Base-by-base conservation (phyloP, 352 stramenopile species). In the Pythium aristosporum region DNA sequence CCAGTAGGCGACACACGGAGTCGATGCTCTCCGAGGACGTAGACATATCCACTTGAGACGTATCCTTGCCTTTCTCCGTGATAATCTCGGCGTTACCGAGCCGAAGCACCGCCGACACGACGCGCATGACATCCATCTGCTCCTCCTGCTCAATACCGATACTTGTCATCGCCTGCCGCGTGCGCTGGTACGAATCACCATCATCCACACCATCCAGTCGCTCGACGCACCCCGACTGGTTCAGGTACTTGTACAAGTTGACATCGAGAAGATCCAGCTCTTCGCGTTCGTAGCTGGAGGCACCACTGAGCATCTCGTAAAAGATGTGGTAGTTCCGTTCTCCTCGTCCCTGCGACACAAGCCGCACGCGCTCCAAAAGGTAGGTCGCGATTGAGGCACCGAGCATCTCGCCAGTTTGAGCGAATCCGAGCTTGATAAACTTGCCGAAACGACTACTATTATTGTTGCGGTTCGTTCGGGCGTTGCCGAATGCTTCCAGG, bases 321-420 rank as follows among this genome's bases (percentile, higher is more conserved):
- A 99, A 99, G 59, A 99, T 96, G 68, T 99, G 97, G 73, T 98
- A 99, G 60, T 97, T 98, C 32, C 97, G 89, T 68, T 99, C 97
- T 7, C 91, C 92, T n/a, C 94, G 85, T 41, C 81, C 83, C 46
- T 98, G 94, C 2, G 84, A 92, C 28, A 99, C 90, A 5, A 99
- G 74, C 16, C 96, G 85, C 11, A 98, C 93, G 56, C 98, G 98
- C 71, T 99, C 97, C 6, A 99, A 71, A 23, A 99, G 68, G 56
- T 99, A 99, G 15, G 95, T 98, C 12, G 83, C 89, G 55, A 96
- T 92, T 9, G 77, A 77, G 3, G 79, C 88, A 23, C 87, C 88
- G 11, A 92, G 73, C 77, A 96, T 87, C 68, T 91, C 77, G n/a
- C 87, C 87, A 1, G 62, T 79, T 0, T 71, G 64, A 0, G 76